These are phyloP conservation scores for Penicillium sp. DNA, from an alignment of 2,329 filamentous ascomycete species.

Conservation along the genomic window DNA sequence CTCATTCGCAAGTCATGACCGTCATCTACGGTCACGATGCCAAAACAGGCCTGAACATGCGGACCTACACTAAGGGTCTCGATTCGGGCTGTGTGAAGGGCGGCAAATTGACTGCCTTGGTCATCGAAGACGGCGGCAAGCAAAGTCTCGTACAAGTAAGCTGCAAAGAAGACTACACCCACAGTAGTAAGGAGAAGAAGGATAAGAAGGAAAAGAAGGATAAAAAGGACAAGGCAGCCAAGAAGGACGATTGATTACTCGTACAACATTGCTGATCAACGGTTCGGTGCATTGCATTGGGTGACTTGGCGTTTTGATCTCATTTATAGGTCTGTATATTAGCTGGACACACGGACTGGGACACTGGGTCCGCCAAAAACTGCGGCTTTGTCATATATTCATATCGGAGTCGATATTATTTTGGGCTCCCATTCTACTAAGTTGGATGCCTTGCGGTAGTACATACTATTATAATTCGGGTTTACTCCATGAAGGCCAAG, in stretches of 20 bases:
- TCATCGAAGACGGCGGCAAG: slow-evolving; percentile 65
- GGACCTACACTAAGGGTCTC: slow-evolving; percentile 77
- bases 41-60: slow-evolving; percentile 67
- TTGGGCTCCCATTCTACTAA: too few species aligned
- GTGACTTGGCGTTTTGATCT: not conserved
- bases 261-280: not conserved
- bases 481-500: not conserved
- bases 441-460: not conserved
- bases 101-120: slow-evolving; percentile 72
- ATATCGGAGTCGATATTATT: not conserved
- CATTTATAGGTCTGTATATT: slow-evolving; percentile 6
- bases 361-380: not conserved
- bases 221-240: not conserved
- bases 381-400: not conserved
- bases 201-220: not conserved
- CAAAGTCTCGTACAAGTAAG: slow-evolving; percentile 48
- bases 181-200: slow-evolving; percentile 12
- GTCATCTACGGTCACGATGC: slow-evolving; percentile 90
- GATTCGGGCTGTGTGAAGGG: slow-evolving; percentile 83
- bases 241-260: not conserved
- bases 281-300: slow-evolving; percentile 7
- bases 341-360: slow-evolving; percentile 3
- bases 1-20: slow-evolving; percentile 55
- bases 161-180: slow-evolving; percentile 43
- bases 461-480: not conserved